Evolutionary conservation across 129 eudicot genomes (phyloP), one percentile per base, ranked within the genome.

Genomic region (Centella asiatica): DNA sequence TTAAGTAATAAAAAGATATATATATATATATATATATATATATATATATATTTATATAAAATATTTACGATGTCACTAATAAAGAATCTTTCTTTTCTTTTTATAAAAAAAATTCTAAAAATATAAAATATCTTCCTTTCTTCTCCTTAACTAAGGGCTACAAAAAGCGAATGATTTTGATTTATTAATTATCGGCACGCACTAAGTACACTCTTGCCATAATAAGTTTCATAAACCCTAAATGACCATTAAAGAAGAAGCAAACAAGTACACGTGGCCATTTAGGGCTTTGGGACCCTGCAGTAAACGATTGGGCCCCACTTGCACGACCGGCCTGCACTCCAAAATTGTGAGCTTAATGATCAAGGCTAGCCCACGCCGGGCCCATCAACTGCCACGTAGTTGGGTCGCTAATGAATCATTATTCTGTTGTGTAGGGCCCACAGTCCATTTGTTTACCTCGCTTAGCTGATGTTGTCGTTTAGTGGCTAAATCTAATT

Each of bases 331-430:
- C 31, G 66, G 50, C 56, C 70, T 66, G 69, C 74, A 32, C 28
- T 57, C 7, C 34, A n/a, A 69, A 39, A 7, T 24, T 54, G 45
- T 4, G 25, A 54, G 68, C 44, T 69, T 70, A 79, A 76, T 83
- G 66, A 79, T 79, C 49, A 57, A 49, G 60, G 70, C 44, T 33
- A 70, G 56, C 76, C 74, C 85, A 76, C 76, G 68, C 78, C 70
- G 74, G 78, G 64, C 82, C 77, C 29, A 51, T 23, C 57, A 63
- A 72, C 73, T 73, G 68, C 76, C 85, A 76, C 76, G 74, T 83
- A 69, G 58, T 61, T 29, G 46, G 33, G 15, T 37, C 24, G 53
- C 1, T 74, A 62, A 57, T 42, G 63, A 36, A 32, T 31, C 66
- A 57, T 74, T 72, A 73, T 77, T 64, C 36, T 20, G 48, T 52